A percentile compares a stretch with the other conserved stretches of the same genome.
Conservation (phyloP, 1,284 basidiomycete species). For the Cryptococcus sp. region DNA sequence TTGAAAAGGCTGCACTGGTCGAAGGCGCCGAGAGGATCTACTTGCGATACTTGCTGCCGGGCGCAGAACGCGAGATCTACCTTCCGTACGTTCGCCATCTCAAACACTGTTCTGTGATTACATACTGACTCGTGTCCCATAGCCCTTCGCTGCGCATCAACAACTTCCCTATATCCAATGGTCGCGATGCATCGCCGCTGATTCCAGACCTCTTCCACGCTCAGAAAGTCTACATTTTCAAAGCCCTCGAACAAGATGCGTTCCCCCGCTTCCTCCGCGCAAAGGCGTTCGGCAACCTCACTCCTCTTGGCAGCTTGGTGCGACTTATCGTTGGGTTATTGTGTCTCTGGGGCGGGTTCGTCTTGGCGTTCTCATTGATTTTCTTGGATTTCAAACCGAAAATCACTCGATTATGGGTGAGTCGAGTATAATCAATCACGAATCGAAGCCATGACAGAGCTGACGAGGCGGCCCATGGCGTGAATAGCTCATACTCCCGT, state of each 20-base stretch:
- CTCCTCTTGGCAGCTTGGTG: conserved; percentile 82
- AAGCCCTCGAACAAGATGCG: conserved; percentile 96
- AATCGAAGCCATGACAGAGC: background rate
- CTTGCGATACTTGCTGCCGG: conserved; percentile 77
- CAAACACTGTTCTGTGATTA: conserved; percentile 37
- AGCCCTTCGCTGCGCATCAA: conserved; percentile 49
- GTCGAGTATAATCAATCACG: too few species aligned
- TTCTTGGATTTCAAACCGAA: conserved; percentile 91
- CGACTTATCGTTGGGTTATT: conserved; percentile 81
- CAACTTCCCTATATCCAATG: conserved; percentile 59
- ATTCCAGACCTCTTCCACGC: conserved; percentile 96
- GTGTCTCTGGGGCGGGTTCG: conserved; percentile 87
- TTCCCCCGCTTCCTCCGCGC: conserved; percentile 93
- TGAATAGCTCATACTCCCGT: conserved; percentile 85
- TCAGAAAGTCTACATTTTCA: conserved; percentile 96
- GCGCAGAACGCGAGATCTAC: conserved; percentile 80
- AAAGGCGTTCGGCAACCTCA: conserved; percentile 96
- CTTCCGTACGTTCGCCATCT: conserved; percentile 69
- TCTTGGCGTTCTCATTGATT: conserved; percentile 84
- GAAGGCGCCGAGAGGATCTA: conserved; percentile 94
- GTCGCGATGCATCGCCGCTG: conserved; percentile 76
- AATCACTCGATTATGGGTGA: conserved; percentile 87
- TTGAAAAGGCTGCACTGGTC: conserved; percentile 84
- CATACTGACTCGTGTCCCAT: too few species aligned
- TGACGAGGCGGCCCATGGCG: background rate